Percentiles rank a stretch among this genome's conserved stretches.
These are phyloP conservation scores for Pseudocercospora eumusae DNA, from an alignment of 2,329 filamentous ascomycete species.

Conservation along the genomic window DNA sequence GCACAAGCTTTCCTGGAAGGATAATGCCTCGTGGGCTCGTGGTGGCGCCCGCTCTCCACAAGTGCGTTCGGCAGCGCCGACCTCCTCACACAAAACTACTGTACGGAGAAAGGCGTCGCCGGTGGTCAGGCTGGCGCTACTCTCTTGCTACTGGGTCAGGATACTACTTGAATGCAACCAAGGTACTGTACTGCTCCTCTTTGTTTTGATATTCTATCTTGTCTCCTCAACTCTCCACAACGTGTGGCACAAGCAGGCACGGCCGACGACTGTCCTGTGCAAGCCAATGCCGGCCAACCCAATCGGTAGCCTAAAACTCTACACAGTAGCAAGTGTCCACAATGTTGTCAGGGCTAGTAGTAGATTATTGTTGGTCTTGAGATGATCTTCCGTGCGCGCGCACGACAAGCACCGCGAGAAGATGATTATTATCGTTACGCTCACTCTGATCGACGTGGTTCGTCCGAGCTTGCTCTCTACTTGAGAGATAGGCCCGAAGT, in stretches of 20 bases:
- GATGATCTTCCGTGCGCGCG: background rate
- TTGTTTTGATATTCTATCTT: background rate
- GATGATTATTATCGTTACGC: background rate
- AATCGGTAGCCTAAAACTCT: slow-evolving; percentile 6
- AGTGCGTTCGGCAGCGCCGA: background rate
- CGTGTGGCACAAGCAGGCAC: background rate
- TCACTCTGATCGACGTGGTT: background rate
- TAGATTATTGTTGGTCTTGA: background rate
- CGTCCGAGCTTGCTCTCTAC: background rate
- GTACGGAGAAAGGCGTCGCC: slow-evolving; percentile 9
- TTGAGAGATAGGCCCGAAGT: slow-evolving; percentile 3
- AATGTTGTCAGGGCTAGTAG: background rate
- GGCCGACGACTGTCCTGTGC: slow-evolving; percentile 1
- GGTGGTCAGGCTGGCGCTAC: slow-evolving; percentile 2
- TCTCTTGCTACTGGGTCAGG: background rate
- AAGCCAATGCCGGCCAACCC: slow-evolving; percentile 8
- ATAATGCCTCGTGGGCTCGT: slow-evolving; percentile 6
- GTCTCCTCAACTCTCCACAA: slow-evolving; percentile 4
- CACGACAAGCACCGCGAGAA: background rate
- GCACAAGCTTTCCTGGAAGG: slow-evolving; percentile 6
- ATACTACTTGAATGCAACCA: background rate
- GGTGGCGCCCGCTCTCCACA: background rate
- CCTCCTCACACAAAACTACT: slow-evolving; percentile 7
- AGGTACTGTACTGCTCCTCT: slow-evolving; percentile 7
- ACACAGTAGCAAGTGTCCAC: background rate